A percentile compares a stretch with the other conserved stretches of the same genome.
phyloP scores from a whole-genome alignment of 176 grass and related monocot species.

The Ensete ventricosum region DNA sequence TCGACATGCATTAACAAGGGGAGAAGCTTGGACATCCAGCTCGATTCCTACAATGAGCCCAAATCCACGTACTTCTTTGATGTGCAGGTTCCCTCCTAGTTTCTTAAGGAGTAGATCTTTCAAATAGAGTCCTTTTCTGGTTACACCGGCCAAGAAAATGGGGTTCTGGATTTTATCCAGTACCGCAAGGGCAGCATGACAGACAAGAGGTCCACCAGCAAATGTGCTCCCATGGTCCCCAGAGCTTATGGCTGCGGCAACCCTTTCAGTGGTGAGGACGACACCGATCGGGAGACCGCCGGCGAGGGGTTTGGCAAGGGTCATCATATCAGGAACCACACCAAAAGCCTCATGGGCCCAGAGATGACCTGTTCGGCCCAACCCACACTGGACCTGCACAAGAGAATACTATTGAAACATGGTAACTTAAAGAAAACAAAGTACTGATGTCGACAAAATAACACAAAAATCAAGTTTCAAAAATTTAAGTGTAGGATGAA shows the following conservation, averaged over 20 bases:
- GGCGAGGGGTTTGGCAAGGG: slow-evolving; percentile 70
- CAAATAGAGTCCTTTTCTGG: slow-evolving; percentile 53
- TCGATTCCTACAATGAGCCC: slow-evolving; percentile 69
- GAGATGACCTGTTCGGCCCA: slow-evolving; percentile 69
- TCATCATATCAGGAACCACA: slow-evolving; percentile 73
- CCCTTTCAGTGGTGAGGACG: slow-evolving; percentile 55
- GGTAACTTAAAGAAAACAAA: background rate
- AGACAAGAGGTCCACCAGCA: slow-evolving; percentile 48
- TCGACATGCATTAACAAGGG: slow-evolving; percentile 49
- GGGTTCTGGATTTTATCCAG: slow-evolving; percentile 63
- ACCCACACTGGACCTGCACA: slow-evolving; percentile 63
- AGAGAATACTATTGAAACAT: background rate
- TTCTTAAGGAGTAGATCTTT: slow-evolving; percentile 54
- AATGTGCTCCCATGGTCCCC: slow-evolving; percentile 87
- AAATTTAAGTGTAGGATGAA: no score
- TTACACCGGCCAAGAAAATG: slow-evolving; percentile 49
- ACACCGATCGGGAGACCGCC: slow-evolving; percentile 61
- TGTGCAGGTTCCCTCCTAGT: slow-evolving; percentile 40
- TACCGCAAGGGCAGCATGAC: slow-evolving; percentile 47
- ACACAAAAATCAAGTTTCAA: background rate
- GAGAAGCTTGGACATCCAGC: slow-evolving; percentile 49
- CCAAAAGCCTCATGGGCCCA: slow-evolving; percentile 63
- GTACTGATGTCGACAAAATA: background rate
- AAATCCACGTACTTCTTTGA: slow-evolving; percentile 59
- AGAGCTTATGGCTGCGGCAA: slow-evolving; percentile 47